Percentiles rank a stretch among this genome's conserved stretches.
These are phyloP conservation scores for Akanthomyces lecanii DNA, from an alignment of 2,329 filamentous ascomycete species.

Conservation along the genomic window DNA sequence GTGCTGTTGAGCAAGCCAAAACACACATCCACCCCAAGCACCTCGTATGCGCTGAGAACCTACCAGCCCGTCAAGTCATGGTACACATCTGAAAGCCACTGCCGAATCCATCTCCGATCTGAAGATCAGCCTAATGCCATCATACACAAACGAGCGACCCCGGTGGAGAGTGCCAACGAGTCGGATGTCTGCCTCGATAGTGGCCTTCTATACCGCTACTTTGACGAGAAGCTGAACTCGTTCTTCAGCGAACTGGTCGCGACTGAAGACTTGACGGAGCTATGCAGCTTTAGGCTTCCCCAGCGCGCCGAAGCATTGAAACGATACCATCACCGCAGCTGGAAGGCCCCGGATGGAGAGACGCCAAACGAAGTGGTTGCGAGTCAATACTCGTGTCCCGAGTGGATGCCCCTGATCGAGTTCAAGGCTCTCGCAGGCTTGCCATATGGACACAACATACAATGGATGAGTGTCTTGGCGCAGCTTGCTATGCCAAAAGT, in stretches of 20 bases:
- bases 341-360: conserved; percentile 23
- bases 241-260: conserved; percentile 25
- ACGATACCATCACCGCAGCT: conserved; percentile 34
- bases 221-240: conserved; percentile 17
- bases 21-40: background rate
- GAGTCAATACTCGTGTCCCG: conserved; percentile 42
- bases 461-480: conserved; percentile 53
- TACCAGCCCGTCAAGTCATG: background rate
- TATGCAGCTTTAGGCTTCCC: background rate
- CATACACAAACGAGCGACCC: background rate
- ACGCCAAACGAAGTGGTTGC: conserved; percentile 50
- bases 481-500: conserved; percentile 46
- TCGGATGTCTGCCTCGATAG: background rate
- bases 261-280: conserved; percentile 21
- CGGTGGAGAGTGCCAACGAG: background rate
- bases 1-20: background rate
- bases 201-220: background rate
- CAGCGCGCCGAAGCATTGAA: conserved; percentile 31
- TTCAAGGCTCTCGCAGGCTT: conserved; percentile 49
- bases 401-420: conserved; percentile 46
- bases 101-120: background rate
- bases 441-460: conserved; percentile 42
- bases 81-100: background rate
- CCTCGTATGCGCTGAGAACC: background rate
- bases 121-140: background rate